Base-by-base conservation (phyloP, 371 early-diverging fungal genomes). In the Entomophthora muscae region DNA sequence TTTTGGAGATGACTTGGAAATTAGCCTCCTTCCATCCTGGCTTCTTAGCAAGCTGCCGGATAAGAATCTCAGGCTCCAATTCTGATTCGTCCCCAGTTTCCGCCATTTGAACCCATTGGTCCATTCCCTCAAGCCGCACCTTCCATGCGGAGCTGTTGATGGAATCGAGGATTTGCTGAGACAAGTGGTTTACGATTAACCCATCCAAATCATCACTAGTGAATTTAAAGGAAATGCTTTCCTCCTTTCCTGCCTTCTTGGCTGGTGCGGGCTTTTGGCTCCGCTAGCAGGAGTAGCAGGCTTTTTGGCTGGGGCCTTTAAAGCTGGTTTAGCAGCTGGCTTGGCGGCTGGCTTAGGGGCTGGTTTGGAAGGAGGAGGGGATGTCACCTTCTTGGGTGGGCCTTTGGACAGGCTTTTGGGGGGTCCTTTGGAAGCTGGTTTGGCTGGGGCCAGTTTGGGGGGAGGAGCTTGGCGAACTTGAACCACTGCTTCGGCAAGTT, bases 1-100 rank as follows among this genome's bases (percentile, higher is more conserved):
- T 61, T 32, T 70, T 73, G 27, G 70, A 61, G 0, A 66, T 68
- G n/a, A 66, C 93, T 65, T 97, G 96, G 67, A 95, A 95, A 72
- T 95, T 95, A 76, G 80, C 89, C 68, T 95, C 96, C 70, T 94
- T 93, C 88, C 89, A 93, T 1, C 93, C 95, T 0, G 94, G 93
- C 52, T 87, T 88, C 64, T 86, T 86, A 2, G 78, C 70, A 30
- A 97, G 71, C 30, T 77, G 78, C 21, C 91, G 81, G 17, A 90
- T 78, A 21, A 97, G 74, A 30, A 91, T 76, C 68, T 96, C 97
- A 0, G 91, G 79, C 58, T 91, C 88, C 2, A 91, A 71, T 1
- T 72, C 72, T 0, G 74, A 32, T 0, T 64, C 63, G 42, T 22
- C 22, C 22, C 2, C 12, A 53, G 42, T 13, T 3, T 30, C 13